phyloP scores from a whole-genome alignment of 148 eudicot genomes.

The Drosera capensis region DNA sequence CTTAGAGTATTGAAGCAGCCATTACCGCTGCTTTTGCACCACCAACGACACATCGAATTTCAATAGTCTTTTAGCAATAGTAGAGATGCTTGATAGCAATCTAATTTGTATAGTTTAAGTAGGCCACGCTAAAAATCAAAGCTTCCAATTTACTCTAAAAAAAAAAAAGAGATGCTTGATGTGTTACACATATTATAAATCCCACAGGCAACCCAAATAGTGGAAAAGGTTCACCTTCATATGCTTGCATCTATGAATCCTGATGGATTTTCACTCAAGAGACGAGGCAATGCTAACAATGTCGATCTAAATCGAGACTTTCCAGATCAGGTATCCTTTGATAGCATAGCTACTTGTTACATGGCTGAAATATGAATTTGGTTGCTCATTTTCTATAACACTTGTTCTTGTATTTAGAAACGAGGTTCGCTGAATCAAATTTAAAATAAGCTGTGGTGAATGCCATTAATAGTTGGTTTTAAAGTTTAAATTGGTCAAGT shows the following conservation, averaged over 20 bases:
- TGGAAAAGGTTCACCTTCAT: slow-evolving; percentile 84
- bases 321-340: slow-evolving; percentile 79
- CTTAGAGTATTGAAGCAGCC: too few species aligned
- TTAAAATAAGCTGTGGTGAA: background rate
- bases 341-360: slow-evolving; percentile 3
- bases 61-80: too few species aligned
- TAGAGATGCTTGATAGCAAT: too few species aligned
- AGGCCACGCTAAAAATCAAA: too few species aligned
- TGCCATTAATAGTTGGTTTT: background rate
- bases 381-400: background rate
- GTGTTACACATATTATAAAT: slow-evolving; percentile 2
- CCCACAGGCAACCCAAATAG: slow-evolving; percentile 66
- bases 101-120: too few species aligned
- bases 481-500: too few species aligned
- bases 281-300: slow-evolving; percentile 79
- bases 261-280: slow-evolving; percentile 69
- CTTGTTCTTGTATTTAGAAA: too few species aligned
- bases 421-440: background rate
- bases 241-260: slow-evolving; percentile 96
- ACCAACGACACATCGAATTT: too few species aligned
- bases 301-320: slow-evolving; percentile 93
- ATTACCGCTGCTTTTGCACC: too few species aligned
- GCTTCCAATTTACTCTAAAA: too few species aligned
- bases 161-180: too few species aligned
- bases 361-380: background rate